phyloP scores from a whole-genome alignment of 192 early-diverging fungal species.

The Umbelopsis sp. region DNA sequence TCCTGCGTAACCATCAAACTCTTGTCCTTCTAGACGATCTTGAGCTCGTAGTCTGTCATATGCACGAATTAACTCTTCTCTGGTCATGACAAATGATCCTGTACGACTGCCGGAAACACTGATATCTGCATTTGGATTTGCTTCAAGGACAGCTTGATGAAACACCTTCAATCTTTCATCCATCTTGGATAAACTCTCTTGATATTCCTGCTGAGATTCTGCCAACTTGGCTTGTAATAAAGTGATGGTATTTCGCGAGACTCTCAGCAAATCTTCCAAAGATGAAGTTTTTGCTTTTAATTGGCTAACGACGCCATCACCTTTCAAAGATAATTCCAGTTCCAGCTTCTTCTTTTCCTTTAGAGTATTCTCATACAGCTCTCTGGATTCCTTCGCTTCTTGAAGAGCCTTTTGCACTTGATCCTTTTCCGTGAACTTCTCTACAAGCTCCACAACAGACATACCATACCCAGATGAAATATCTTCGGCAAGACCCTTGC shows the following conservation, averaged over 20 bases:
- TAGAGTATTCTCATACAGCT: slow-evolving; percentile 64
- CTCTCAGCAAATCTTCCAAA: slow-evolving; percentile 64
- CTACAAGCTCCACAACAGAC: slow-evolving; percentile 67
- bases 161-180: slow-evolving; percentile 71
- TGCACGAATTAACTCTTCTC: slow-evolving; percentile 34
- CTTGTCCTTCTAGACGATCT: slow-evolving; percentile 36
- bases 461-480: slow-evolving; percentile 63
- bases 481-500: slow-evolving; percentile 57
- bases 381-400: slow-evolving; percentile 65
- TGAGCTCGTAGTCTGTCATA: slow-evolving; percentile 41
- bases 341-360: slow-evolving; percentile 73
- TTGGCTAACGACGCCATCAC: slow-evolving; percentile 47
- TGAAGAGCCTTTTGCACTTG: slow-evolving; percentile 64
- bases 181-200: slow-evolving; percentile 66
- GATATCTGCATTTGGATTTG: slow-evolving; percentile 52
- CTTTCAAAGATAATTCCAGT: slow-evolving; percentile 64
- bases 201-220: slow-evolving; percentile 68
- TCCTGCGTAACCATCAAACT: slow-evolving; percentile 2
- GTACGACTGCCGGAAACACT: slow-evolving; percentile 23
- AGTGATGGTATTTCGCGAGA: slow-evolving; percentile 75
- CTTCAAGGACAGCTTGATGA: slow-evolving; percentile 58
- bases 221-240: slow-evolving; percentile 72
- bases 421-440: slow-evolving; percentile 80
- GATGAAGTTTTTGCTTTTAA: slow-evolving; percentile 55
- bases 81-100: slow-evolving; percentile 21